phyloP scores from a whole-genome alignment of 2,329 filamentous ascomycete genomes.

The Beauveria bassiana region DNA sequence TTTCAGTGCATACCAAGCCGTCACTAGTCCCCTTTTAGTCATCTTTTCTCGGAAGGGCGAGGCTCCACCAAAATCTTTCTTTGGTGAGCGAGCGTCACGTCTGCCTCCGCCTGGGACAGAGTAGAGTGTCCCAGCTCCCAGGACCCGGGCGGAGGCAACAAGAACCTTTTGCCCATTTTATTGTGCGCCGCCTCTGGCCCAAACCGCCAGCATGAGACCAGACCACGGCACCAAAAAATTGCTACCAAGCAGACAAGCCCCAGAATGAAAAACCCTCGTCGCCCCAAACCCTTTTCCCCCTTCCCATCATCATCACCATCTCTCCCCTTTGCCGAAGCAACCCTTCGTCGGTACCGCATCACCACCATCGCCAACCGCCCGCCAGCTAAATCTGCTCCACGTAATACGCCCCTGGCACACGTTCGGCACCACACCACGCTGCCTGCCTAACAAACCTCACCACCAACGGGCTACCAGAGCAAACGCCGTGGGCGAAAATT shows the following conservation, averaged over 20 bases:
- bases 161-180: conserved; percentile 12
- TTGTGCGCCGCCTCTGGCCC: conserved; percentile 28
- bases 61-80: conserved; percentile 1
- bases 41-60: neutral
- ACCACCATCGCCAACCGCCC: conserved; percentile 13
- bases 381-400: conserved; percentile 9
- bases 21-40: neutral
- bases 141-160: conserved; percentile 8
- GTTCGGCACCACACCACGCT: neutral
- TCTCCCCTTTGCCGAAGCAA: conserved; percentile 12
- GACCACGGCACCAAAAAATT: conserved; percentile 24
- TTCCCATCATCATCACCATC: conserved; percentile 4
- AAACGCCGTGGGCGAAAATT: neutral
- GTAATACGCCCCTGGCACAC: conserved; percentile 12
- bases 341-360: conserved; percentile 12
- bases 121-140: neutral
- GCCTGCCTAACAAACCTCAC: conserved; percentile 3
- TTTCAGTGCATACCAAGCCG: neutral
- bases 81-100: conserved; percentile 8
- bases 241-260: conserved; percentile 28
- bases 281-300: conserved; percentile 13
- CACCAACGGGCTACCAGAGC: conserved; percentile 11
- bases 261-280: conserved; percentile 24
- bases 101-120: conserved; percentile 1
- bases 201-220: conserved; percentile 34